These are phyloP conservation scores for Papilionanthe hybrid DNA, from an alignment of 116 monocot genomes.

Conservation along the genomic window DNA sequence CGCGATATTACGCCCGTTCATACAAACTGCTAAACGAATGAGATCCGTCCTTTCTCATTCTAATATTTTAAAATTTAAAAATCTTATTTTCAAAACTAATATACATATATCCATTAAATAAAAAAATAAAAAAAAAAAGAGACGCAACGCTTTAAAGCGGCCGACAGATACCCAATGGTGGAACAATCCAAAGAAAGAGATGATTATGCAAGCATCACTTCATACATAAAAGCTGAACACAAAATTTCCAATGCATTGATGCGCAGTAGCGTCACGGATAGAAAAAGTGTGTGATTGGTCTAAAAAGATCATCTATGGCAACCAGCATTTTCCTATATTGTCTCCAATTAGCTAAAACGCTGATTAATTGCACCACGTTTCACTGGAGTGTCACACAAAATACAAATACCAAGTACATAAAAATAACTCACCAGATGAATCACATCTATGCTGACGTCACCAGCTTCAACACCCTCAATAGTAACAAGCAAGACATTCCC, in stretches of 20 bases:
- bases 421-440: constrained; percentile 44
- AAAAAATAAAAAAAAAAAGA: too few species aligned
- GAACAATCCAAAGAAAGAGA: constrained; percentile 22
- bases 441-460: constrained; percentile 62
- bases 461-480: constrained; percentile 58
- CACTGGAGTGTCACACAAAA: background rate
- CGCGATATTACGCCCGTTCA: too few species aligned
- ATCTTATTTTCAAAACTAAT: too few species aligned
- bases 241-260: constrained; percentile 20
- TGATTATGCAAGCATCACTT: constrained; percentile 39
- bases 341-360: too few species aligned
- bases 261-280: constrained; percentile 9
- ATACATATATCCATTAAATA: too few species aligned
- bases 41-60: too few species aligned
- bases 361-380: background rate
- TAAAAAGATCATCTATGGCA: background rate
- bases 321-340: background rate
- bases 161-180: constrained; percentile 20
- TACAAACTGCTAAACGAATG: too few species aligned
- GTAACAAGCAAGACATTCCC: constrained; percentile 66
- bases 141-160: too few species aligned
- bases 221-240: constrained; percentile 27
- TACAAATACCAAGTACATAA: background rate
- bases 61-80: too few species aligned
- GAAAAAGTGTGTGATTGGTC: background rate